A percentile compares a stretch with the other conserved stretches of the same genome.
These are phyloP conservation scores for Sistotremastrum niveocremeum DNA, from an alignment of 768 basidiomycete species.

Conservation along the genomic window DNA sequence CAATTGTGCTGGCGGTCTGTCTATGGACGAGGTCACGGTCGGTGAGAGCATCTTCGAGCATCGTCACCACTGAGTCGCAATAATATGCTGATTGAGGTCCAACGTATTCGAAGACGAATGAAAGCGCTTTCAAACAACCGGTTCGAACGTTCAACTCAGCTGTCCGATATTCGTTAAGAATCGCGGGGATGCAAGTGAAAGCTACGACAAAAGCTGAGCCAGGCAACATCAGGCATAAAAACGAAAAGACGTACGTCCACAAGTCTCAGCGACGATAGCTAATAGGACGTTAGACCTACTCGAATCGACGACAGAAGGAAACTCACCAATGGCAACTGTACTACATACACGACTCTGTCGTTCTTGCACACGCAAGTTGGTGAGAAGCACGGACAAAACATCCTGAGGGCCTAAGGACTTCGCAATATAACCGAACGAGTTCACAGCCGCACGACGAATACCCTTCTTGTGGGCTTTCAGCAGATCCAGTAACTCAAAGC, in stretches of 20 bases:
- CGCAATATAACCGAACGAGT: constrained; percentile 98
- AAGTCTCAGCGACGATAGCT: constrained; percentile 88
- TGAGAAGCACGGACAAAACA: constrained; percentile 87
- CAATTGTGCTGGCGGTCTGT: constrained; percentile 95
- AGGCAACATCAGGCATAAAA: neutral
- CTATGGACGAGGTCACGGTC: constrained; percentile 97
- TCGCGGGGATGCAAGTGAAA: constrained; percentile 98
- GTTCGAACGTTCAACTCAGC: constrained; percentile 98
- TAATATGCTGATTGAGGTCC: constrained; percentile 95
- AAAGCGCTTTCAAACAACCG: constrained; percentile 94
- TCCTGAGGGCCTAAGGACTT: constrained; percentile 99
- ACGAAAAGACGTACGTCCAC: constrained; percentile 39
- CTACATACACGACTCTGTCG: constrained; percentile 98
- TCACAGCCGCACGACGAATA: constrained; percentile 96
- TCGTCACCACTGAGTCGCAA: constrained; percentile 91
- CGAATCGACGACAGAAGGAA: too few relatives aligned
- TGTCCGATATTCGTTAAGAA: constrained; percentile 96
- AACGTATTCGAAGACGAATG: constrained; percentile 99
- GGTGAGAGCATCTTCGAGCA: constrained; percentile 96
- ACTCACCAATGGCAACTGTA: constrained; percentile 70
- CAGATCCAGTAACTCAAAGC: constrained; percentile 92
- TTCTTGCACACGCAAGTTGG: constrained; percentile 95
- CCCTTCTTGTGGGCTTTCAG: constrained; percentile 99
- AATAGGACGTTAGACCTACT: too few relatives aligned
- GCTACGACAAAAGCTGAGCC: constrained; percentile 26